These are phyloP conservation scores for Starmerella bombi DNA, from an alignment of 805 yeast species.

Conservation along the genomic window DNA sequence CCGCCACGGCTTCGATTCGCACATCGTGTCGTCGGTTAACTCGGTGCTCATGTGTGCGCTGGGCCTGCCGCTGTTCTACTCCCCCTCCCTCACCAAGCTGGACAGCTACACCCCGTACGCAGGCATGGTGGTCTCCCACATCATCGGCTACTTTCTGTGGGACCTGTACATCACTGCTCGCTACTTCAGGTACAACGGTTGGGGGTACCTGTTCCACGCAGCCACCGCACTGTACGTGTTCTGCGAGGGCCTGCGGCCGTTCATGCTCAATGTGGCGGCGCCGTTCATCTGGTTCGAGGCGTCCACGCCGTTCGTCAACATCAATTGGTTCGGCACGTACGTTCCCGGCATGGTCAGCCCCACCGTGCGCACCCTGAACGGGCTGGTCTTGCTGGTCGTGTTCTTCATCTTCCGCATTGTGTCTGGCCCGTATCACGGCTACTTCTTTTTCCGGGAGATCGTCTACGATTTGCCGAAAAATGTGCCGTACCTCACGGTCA, in stretches of 20 bases:
- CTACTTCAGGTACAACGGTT: conserved; percentile 58
- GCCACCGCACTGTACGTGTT: conserved; percentile 68
- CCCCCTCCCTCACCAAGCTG: conserved; percentile 43
- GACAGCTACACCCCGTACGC: conserved; percentile 64
- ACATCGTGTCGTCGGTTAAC: conserved; percentile 78
- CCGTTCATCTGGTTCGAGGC: conserved; percentile 74
- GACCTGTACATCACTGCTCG: conserved; percentile 58
- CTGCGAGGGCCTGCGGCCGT: conserved; percentile 49
- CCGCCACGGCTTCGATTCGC: conserved; percentile 73
- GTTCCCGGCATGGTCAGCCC: conserved; percentile 57
- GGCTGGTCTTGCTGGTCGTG: conserved; percentile 48
- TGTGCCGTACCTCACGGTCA: conserved; percentile 37
- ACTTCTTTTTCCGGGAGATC: conserved; percentile 28
- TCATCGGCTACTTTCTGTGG: conserved; percentile 86
- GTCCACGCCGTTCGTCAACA: conserved; percentile 87
- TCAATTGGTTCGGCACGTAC: conserved; percentile 80
- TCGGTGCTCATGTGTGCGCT: conserved; percentile 48
- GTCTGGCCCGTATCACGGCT: conserved; percentile 77
- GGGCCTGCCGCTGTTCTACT: conserved; percentile 53
- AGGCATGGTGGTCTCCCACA: conserved; percentile 57
- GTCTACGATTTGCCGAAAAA: conserved; percentile 21
- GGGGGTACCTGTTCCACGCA: conserved; percentile 74
- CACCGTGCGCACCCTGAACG: conserved; percentile 48
- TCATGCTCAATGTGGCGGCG: conserved; percentile 69
- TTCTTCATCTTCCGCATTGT: conserved; percentile 69